Evolutionary conservation across 139 green algal species (phyloP).

Genomic region (Haematococcus lacustris): DNA sequence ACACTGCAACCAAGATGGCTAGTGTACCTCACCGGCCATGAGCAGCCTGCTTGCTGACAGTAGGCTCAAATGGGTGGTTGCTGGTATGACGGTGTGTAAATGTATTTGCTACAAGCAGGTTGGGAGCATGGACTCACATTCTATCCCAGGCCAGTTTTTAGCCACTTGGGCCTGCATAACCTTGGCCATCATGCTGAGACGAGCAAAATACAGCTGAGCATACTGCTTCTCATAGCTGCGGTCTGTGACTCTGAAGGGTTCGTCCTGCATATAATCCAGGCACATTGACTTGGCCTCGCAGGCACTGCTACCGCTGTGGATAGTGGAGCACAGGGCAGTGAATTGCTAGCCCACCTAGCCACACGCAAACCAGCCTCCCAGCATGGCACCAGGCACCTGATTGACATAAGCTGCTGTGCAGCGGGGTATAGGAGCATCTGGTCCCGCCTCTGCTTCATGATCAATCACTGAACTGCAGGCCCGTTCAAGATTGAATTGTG

Average conservation of each 20-base stretch:
- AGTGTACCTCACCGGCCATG: neutral
- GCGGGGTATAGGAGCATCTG: neutral
- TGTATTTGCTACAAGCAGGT: neutral
- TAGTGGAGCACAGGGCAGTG: neutral
- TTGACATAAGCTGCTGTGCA: neutral
- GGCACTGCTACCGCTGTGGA: neutral
- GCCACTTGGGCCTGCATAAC: conserved; percentile 30
- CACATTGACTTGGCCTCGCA: too few relatives aligned
- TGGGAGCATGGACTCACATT: conserved; percentile 26
- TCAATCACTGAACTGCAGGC: too few relatives aligned
- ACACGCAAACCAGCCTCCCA: neutral
- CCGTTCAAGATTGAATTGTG: too few relatives aligned
- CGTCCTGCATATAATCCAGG: conserved; percentile 26
- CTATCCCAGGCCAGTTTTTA: conserved; percentile 61
- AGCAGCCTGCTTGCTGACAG: neutral
- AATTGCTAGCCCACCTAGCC: neutral
- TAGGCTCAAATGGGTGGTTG: neutral
- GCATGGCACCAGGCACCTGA: too few relatives aligned
- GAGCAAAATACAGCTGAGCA: conserved; percentile 86
- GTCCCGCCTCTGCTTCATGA: neutral
- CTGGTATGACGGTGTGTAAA: neutral
- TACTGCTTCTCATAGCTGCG: conserved; percentile 81
- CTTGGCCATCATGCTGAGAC: conserved; percentile 59
- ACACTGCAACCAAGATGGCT: conserved; percentile 28
- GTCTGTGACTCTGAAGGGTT: conserved; percentile 38